Base-by-base conservation (phyloP, 768 basidiomycete genomes). In the Cystofilobasidium bisporidii region DNA sequence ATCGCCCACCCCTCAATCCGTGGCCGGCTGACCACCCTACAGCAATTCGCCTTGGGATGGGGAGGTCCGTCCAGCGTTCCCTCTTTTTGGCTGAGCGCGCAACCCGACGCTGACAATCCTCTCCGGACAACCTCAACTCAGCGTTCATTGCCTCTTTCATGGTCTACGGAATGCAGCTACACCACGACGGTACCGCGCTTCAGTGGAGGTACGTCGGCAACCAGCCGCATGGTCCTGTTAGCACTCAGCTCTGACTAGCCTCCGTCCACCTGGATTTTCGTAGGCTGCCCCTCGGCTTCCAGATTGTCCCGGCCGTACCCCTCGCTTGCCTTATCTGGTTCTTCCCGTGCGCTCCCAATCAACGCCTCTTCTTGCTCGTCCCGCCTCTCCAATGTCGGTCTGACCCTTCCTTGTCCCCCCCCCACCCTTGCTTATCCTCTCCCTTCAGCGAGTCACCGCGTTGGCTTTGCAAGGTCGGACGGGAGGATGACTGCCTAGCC, bases 21-120 rank as follows among this genome's bases (percentile, higher is more conserved):
- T n/a, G 83, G 83, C 14, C 77, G 82, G 22, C 75, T 83, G 45
- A 83, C 81, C 2, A 83, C 82, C 5, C 75, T 83, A 38, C 82
- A 83, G 73, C 82, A 82, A 28, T 32, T 58, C 32, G 32, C 32
- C 2, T 17, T 48, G 2, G 47, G 47, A 8, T 24, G 20, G 22
- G 47, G 38, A 40, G 11, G 53, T 56, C 8, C 32, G 22, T 28
- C 32, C 20, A 28, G n/a, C n/a, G n/a, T n/a, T n/a, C n/a, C n/a
- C n/a, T n/a, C n/a, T n/a, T n/a, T n/a, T n/a, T n/a, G n/a, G n/a
- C n/a, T 56, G 53, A 36, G 36, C 36, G 36, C 36, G n/a, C n/a
- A n/a, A n/a, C n/a, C n/a, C 12, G 36, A 12, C 36, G 36, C 36
- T 36, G 36, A 36, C 36, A 36, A 12, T 36, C 36, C 6, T 12